phyloP scores from a whole-genome alignment of 2,329 filamentous ascomycete genomes.

The Tympanopsis confertula region DNA sequence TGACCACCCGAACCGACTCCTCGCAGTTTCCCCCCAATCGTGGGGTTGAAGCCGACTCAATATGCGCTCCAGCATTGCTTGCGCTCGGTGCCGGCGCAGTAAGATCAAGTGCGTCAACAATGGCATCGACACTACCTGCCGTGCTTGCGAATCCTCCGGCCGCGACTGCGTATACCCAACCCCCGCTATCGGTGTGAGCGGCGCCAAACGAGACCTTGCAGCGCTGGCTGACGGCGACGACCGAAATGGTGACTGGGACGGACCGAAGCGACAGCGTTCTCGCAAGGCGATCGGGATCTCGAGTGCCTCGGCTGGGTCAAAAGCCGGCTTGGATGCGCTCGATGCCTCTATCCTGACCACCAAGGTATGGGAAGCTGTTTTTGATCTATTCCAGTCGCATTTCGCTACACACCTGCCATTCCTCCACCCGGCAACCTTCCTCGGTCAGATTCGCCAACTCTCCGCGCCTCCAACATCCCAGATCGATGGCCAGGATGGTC shows the following conservation, averaged over 20 bases:
- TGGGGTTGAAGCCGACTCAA: no score
- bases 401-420: constrained; percentile 45
- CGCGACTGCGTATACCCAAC: constrained; percentile 63
- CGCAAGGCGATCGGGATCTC: constrained; percentile 18
- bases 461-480: no score
- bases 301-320: constrained; percentile 14
- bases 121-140: constrained; percentile 60
- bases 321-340: constrained; percentile 27
- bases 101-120: constrained; percentile 83
- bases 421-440: constrained; percentile 39
- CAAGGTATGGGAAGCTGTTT: constrained; percentile 43
- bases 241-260: constrained; percentile 25
- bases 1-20: no score
- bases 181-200: constrained; percentile 21
- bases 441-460: constrained; percentile 30
- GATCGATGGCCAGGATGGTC: not conserved
- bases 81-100: constrained; percentile 62
- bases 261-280: constrained; percentile 24
- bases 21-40: no score
- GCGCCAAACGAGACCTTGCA: constrained; percentile 21
- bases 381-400: constrained; percentile 45
- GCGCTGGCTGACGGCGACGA: constrained; percentile 21
- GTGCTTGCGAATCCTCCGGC: constrained; percentile 60
- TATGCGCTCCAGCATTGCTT: constrained; percentile 73
- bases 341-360: constrained; percentile 35